Base-by-base conservation (phyloP, 306 rosid species). In the Crotalaria pallida region DNA sequence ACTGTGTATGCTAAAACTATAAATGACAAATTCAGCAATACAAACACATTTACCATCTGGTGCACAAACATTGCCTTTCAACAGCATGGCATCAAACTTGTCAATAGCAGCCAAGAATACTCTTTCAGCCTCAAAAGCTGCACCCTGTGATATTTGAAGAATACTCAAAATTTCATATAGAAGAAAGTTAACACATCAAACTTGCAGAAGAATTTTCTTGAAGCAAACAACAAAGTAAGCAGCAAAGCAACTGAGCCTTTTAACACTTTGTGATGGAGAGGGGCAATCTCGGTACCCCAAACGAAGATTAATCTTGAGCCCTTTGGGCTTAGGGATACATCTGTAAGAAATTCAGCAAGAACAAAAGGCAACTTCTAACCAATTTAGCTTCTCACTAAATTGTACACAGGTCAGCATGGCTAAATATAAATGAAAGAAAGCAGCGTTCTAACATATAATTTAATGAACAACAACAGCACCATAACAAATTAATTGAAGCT, bases 51-150 rank as follows among this genome's bases (percentile, higher is more conserved):
- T 83, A 83, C 99, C 99, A 84, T 90, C 97, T 2, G 96, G 91
- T 57, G 91, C 95, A 70, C 88, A 81, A 69, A 77, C 82, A 65
- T 91, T 94, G 82, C 99, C 92, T 76, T 84, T 91, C 40, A 94
- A 83, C 84, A 91, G 75, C 95, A 94, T 88, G 12, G 99, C 96
- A 83, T 91, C 87, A 69, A 94, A 94, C 77, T 94, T 94, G 71
- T 94, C 97, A 56, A 94, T 94, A 69, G 99, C 97, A 78, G 99
- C 99, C 81, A 94, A 76, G 81, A 88, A 94, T 45, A 94, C 92
- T 72, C 83, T 85, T 80, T 93, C 98, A 15, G 98, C 98, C 81
- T 93, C 98, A 67, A 83, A 82, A 63, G 97, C 87, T 36, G 96
- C 89, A 64, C 82, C 92, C 98, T 93, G 87, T 73, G 76, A 80